These are phyloP conservation scores for Polygonum aviculare DNA, from an alignment of 148 eudicot species.

Conservation along the genomic window DNA sequence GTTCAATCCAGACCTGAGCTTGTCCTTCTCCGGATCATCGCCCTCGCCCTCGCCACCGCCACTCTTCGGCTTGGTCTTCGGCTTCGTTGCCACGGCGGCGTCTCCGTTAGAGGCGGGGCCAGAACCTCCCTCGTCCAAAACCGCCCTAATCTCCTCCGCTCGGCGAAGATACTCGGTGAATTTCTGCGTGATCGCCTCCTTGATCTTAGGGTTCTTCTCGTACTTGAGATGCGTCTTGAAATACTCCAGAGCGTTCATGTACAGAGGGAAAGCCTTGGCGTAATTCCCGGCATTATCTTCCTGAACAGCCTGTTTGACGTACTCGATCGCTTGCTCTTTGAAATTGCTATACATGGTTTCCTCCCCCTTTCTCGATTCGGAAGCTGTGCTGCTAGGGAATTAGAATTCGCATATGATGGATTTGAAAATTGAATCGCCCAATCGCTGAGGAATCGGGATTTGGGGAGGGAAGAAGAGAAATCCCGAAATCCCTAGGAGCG, in stretches of 20 bases:
- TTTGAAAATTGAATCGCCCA: not conserved
- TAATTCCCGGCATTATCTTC: conserved; percentile 96
- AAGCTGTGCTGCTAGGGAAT: not conserved
- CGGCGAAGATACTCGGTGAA: conserved; percentile 88
- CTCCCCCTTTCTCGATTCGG: not conserved
- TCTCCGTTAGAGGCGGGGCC: conserved; percentile 67
- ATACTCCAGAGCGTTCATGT: conserved; percentile 92
- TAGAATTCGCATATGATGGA: not conserved
- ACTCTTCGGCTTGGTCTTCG: conserved; percentile 72
- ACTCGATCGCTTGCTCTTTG: conserved; percentile 97
- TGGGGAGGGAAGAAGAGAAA: not conserved
- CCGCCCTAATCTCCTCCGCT: conserved; percentile 93
- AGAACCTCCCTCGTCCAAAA: conserved; percentile 76
- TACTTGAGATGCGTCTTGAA: conserved; percentile 87
- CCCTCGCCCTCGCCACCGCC: conserved; percentile 64
- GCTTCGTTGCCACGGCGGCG: conserved; percentile 69
- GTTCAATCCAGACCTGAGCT: conserved; percentile 73
- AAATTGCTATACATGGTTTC: conserved; percentile 83
- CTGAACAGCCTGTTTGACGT: conserved; percentile 81
- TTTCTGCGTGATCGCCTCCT: conserved; percentile 82
- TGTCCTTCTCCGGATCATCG: conserved; percentile 83
- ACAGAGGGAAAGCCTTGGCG: conserved; percentile 83
- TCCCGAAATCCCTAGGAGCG: conserved; percentile 8
- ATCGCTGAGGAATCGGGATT: not conserved
- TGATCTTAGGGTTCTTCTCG: conserved; percentile 92